These are phyloP conservation scores for Hemisphaericaspora xylofermentans DNA, from an alignment of 1,139 yeast species.

Conservation along the genomic window DNA sequence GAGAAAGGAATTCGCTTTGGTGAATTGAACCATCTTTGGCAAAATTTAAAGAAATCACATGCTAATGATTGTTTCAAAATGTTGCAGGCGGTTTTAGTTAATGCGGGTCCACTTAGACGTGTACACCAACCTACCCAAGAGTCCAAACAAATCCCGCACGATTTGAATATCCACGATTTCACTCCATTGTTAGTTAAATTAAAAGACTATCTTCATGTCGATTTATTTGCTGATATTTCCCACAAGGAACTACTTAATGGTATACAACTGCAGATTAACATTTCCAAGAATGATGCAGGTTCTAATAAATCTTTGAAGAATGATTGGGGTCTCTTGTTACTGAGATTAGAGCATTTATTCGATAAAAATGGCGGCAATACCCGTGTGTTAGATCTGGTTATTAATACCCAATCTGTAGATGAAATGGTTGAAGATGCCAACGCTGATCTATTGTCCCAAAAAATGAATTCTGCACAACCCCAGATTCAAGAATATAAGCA, in stretches of 20 bases:
- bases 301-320: conserved; percentile 20
- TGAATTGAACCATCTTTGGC: background rate
- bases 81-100: background rate
- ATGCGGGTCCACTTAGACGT: background rate
- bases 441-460: conserved; percentile 2
- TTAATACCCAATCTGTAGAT: conserved; percentile 10
- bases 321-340: conserved; percentile 22
- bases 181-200: conserved; percentile 9
- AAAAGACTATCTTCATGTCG: conserved; percentile 1
- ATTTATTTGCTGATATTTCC: conserved; percentile 3
- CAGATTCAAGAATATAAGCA: conserved; percentile 27
- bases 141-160: conserved; percentile 13
- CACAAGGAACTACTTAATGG: background rate
- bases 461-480: background rate
- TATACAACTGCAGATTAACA: background rate
- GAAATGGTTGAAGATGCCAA: conserved; percentile 11
- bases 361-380: conserved; percentile 31
- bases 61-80: background rate
- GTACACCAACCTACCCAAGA: background rate
- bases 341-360: conserved; percentile 24
- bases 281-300: conserved; percentile 9
- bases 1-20: background rate
- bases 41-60: background rate
- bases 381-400: conserved; percentile 13
- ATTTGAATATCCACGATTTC: conserved; percentile 9